Base-by-base conservation (phyloP, 345 rosid genomes). In the Corchorus capsularis region DNA sequence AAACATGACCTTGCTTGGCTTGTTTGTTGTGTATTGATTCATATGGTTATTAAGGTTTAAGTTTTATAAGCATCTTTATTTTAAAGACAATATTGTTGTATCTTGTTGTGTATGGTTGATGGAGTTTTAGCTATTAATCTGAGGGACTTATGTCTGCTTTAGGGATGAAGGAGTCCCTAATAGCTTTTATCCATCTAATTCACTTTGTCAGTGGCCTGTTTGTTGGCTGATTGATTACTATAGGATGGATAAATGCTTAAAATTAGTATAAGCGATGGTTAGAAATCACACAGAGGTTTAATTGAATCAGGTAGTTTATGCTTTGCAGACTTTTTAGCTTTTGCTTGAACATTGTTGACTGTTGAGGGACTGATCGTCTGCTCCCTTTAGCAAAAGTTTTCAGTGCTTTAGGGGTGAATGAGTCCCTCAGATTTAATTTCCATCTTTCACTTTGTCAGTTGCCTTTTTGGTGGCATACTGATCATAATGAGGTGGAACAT, bases 391-490 rank as follows among this genome's bases (percentile, higher is more conserved):
- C 49, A 13, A 19, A 46, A 55, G 27, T n/a, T 54, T 76, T 14
- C 47, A 77, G 54, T 66, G 75, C 39, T 65, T 5, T 10, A 67
- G 77, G 73, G 77, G 53, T 77, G 75, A 77, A 32, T 41, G 6
- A 71, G 64, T 71, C 43, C 49, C 70, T 19, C 17, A 19, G 37
- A 50, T 35, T n/a, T 11, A 68, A 72, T 19, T 32, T 20, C 8
- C 68, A 63, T 69, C 63, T 53, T 53, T 59, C 54, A 20, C 54
- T 61, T 64, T 72, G 14, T 45, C n/a, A 17, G 50, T 72, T 22
- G 52, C 41, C 8, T 57, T 39, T 27, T 22, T 43, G 3, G 65
- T 17, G 17, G 54, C 17, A 8, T 11, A 19, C 8, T 59, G 53
- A 41, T 59, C 65, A 57, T 72, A 27, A 43, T 34, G 16, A 54